Base-by-base conservation (phyloP, 1,284 basidiomycete species). In the Ustilago xerochloae region DNA sequence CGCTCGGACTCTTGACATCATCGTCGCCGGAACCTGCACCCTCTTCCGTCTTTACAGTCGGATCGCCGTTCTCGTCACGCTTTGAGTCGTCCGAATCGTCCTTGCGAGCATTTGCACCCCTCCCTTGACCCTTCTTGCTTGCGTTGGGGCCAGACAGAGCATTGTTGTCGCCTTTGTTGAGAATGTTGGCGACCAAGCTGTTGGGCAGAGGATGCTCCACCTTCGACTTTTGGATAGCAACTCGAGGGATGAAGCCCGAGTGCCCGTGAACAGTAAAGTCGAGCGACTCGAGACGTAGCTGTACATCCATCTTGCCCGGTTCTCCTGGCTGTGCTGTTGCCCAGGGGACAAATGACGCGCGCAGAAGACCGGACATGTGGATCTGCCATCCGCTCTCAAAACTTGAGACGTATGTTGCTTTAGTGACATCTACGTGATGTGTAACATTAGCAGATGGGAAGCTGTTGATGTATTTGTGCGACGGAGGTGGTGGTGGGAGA, bases 331-430 rank as follows among this genome's bases (percentile, higher is more conserved):
- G 45, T 6, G 58, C 26, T 8, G 28, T n/a, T 1, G 60, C 66
- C 66, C 66, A 65, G 1, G 77, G 66, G 6, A 76, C 66, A 16
- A 79, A 72, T 15, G 57, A 62, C 0, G 71, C 77, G 3, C 77
- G 70, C 50, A 77, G 24, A 0, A 70, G 65, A 9, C 77, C 77
- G 15, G 57, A 45, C 71, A 74, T 73, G 35, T 77, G 74, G 8
- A 79, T 72, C 54, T 75, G 74, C 77, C 77, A 79, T 8, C 77
- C 77, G 36, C 57, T 77, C 29, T 75, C 71, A 46, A 74, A 79
- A 38, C 61, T 65, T 8, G 63, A 63, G 28, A 67, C 32, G 26
- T 72, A 71, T 10, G 43, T 74, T 3, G 77, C 71, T 32, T 64
- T 55, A 29, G 61, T 47, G 16, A 53, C 56, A 29, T 79, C 60